Conservation (phyloP, 805 yeast genomes). For the Clavispora phyllophila region DNA sequence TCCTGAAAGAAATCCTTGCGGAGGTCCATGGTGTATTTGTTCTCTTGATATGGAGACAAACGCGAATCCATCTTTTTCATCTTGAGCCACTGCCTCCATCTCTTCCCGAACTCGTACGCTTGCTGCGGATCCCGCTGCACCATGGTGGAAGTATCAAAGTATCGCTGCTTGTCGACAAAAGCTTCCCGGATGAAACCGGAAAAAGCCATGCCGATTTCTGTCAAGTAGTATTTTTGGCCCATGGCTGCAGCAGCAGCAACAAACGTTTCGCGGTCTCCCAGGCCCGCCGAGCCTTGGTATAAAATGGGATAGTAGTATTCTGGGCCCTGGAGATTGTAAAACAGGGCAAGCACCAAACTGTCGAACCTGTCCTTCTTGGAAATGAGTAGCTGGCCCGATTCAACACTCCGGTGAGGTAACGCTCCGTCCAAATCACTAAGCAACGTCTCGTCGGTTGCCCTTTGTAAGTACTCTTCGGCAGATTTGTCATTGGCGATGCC, state of each 20-base stretch:
- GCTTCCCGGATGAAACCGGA: constrained; percentile 11
- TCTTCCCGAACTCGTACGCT: constrained; percentile 12
- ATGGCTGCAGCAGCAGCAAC: constrained; percentile 36
- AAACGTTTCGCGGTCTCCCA: constrained; percentile 41
- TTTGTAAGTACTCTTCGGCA: constrained; percentile 8
- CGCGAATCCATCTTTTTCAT: constrained; percentile 22
- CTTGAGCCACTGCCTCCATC: constrained; percentile 25
- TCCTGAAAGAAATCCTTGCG: constrained; percentile 16
- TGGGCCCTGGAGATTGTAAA: constrained; percentile 35
- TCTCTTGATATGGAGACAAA: constrained; percentile 26
- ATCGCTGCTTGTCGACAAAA: constrained; percentile 6
- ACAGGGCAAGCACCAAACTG: constrained; percentile 31
- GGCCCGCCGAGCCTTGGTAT: constrained; percentile 40
- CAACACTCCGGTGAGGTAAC: constrained; percentile 35
- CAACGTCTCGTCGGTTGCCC: background rate
- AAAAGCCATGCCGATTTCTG: constrained; percentile 11
- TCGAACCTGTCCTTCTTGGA: constrained; percentile 27
- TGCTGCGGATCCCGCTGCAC: constrained; percentile 29
- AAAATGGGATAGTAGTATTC: constrained; percentile 33
- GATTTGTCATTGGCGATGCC: constrained; percentile 5
- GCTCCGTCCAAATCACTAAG: constrained; percentile 28
- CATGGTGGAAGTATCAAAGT: constrained; percentile 24
- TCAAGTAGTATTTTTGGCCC: constrained; percentile 28
- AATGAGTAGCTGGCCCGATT: constrained; percentile 36
- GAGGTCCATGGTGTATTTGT: constrained; percentile 21